phyloP scores from a whole-genome alignment of 1,284 basidiomycete species.

The Ceratobasidium papillatum region DNA sequence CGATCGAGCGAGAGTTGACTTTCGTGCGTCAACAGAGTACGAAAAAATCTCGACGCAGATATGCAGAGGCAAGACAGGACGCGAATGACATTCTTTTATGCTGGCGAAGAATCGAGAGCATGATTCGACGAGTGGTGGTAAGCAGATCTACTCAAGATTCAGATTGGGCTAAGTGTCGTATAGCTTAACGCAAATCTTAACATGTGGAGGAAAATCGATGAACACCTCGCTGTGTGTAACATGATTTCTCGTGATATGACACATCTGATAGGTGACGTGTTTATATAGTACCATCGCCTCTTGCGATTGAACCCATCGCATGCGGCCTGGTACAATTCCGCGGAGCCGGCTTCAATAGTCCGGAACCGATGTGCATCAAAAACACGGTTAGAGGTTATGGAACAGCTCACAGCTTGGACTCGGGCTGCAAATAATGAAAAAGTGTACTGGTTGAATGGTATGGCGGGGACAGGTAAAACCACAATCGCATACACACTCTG shows the following conservation, averaged over 20 bases:
- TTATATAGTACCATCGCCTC: neutral
- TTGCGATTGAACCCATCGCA: neutral
- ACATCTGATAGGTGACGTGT: neutral
- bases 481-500: neutral
- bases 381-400: neutral
- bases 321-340: neutral
- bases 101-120: neutral
- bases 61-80: neutral
- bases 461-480: too few relatives aligned
- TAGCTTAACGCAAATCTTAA: neutral
- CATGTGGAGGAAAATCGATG: neutral
- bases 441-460: constrained; percentile 1
- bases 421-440: neutral
- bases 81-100: neutral
- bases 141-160: neutral
- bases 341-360: neutral
- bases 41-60: neutral
- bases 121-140: neutral
- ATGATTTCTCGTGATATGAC: neutral
- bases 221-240: neutral
- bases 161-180: neutral
- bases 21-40: neutral
- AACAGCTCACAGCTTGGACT: neutral
- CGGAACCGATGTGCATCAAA: neutral
- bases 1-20: neutral